Evolutionary conservation across 345 rosid species (phyloP).

Genomic region (Punica granatum): DNA sequence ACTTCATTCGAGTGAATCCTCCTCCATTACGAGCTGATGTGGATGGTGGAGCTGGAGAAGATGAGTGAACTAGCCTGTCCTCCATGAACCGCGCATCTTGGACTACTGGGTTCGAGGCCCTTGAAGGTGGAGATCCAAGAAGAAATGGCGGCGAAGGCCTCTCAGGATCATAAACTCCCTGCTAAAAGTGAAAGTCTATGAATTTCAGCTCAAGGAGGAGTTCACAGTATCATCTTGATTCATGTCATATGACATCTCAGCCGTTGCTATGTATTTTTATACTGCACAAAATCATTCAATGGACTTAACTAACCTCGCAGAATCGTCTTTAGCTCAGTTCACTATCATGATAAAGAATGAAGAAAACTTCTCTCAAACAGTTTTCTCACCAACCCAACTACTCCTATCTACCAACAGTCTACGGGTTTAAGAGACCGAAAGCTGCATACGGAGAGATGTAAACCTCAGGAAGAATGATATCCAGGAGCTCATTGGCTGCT

Average conservation of each 20-base stretch:
- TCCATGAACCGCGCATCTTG: conserved; percentile 57
- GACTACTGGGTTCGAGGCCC: conserved; percentile 58
- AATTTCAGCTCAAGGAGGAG: not conserved
- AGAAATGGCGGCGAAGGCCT: conserved; percentile 55
- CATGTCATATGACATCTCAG: not conserved
- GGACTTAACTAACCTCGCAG: not conserved
- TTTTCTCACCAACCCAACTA: not conserved
- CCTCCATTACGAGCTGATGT: conserved; percentile 32
- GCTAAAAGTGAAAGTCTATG: not conserved
- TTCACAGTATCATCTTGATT: not conserved
- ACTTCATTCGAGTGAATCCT: conserved; percentile 37
- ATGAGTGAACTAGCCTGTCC: conserved; percentile 19
- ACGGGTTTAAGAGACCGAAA: not conserved
- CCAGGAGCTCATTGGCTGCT: conserved; percentile 1
- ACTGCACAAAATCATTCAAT: no score
- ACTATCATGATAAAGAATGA: not conserved
- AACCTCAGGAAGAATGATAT: conserved; percentile 5
- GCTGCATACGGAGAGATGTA: not conserved
- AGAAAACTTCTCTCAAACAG: no score
- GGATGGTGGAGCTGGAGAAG: conserved; percentile 23
- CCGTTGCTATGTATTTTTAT: no score
- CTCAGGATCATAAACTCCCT: not conserved
- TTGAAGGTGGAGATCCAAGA: conserved; percentile 65
- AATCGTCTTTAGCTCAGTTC: not conserved
- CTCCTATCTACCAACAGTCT: not conserved